Percentiles rank a stretch among this genome's conserved stretches.
Conservation (phyloP, 805 yeast species). For the Candida rishiriensis region DNA sequence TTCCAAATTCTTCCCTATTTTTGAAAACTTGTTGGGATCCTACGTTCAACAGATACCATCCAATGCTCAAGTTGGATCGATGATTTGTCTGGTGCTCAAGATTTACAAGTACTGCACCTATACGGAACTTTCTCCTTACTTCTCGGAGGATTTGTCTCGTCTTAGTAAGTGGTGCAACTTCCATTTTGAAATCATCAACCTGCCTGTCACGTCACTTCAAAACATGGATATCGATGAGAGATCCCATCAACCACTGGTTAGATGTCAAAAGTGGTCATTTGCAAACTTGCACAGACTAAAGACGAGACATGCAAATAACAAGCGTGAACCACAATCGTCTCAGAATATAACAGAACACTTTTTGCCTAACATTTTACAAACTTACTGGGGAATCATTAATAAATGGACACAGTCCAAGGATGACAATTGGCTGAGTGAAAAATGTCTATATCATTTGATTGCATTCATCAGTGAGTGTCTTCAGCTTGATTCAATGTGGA, state of each 20-base stretch:
- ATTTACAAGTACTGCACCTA: slow-evolving; percentile 72
- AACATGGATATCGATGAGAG: slow-evolving; percentile 44
- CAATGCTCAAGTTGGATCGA: slow-evolving; percentile 48
- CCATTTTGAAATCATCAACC: slow-evolving; percentile 57
- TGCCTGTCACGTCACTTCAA: slow-evolving; percentile 38
- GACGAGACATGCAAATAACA: slow-evolving; percentile 45
- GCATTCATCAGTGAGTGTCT: slow-evolving; percentile 57
- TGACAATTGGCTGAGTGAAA: slow-evolving; percentile 58
- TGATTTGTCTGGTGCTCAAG: slow-evolving; percentile 68
- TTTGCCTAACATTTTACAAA: slow-evolving; percentile 63
- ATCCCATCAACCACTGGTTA: slow-evolving; percentile 49
- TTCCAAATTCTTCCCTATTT: slow-evolving; percentile 54
- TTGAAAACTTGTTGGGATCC: slow-evolving; percentile 55
- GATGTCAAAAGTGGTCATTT: slow-evolving; percentile 80
- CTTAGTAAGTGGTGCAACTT: slow-evolving; percentile 65
- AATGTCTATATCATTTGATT: slow-evolving; percentile 58
- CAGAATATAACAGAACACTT: slow-evolving; percentile 48
- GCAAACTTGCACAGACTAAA: slow-evolving; percentile 69
- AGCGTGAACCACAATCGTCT: slow-evolving; percentile 8
- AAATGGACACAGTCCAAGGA: slow-evolving; percentile 53
- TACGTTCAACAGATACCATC: slow-evolving; percentile 26
- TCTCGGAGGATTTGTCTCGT: slow-evolving; percentile 43
- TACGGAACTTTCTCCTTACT: slow-evolving; percentile 62
- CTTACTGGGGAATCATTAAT: slow-evolving; percentile 58
- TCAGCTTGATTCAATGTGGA: slow-evolving; percentile 56